Base-by-base conservation (phyloP, 257 asterid genomes). In the Nicotiana tomentosiformis region DNA sequence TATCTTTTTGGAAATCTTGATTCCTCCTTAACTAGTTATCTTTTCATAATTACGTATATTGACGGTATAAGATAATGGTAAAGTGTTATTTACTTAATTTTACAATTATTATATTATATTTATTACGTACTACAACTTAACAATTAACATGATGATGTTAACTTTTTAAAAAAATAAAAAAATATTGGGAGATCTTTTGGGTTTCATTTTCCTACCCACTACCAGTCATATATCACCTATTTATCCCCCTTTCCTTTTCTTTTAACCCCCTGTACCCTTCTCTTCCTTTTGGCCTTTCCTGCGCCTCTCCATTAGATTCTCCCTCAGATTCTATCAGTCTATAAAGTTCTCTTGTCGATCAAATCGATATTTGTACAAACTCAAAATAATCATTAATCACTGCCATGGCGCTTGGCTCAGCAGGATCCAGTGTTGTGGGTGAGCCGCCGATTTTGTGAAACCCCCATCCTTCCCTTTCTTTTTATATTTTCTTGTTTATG, bases 341-440 rank as follows among this genome's bases (percentile, higher is more conserved):
- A n/a, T 15, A 0, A 29, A 1, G 7, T 15, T 30, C 20, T 81
- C 83, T 65, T 81, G 55, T 77, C 87, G 82, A 89, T 84, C 88
- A 57, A 78, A 83, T 85, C 90, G 85, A 86, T 84, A 85, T 60
- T 69, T 55, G 23, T 81, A 32, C 76, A 72, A 70, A 77, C 12
- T 85, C 84, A 49, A 62, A 77, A 81, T 37, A 55, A 62, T 62
- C 33, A 64, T 53, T 55, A 29, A 32, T 43, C 61, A 35, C 23
- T 49, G 86, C 23, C 89, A 93, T 92, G 98, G 90, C 95, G 83
- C 94, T 90, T 77, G 93, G 97, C 83, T 91, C 97, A 35, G 94
- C 91, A 89, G 96, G 93, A 90, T 93, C 96, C 86, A 90, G 93
- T 87, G 90, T 90, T 53, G 95, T 93, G 77, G 97, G 97, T 93